Evolutionary conservation across 345 rosid genomes (phyloP).

Genomic region (Corymbia maculata): DNA sequence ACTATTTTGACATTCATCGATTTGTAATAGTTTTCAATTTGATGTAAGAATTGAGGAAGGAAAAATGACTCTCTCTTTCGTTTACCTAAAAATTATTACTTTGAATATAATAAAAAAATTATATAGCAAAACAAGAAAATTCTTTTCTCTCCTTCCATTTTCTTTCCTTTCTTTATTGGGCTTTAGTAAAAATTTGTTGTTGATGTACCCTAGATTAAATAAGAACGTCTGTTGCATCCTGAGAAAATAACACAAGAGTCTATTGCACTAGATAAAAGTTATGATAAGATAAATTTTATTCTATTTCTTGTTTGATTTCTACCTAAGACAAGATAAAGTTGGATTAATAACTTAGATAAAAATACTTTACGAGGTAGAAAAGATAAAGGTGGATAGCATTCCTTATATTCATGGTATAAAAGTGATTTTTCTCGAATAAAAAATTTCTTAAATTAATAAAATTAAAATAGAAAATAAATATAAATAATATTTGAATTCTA

Average conservation of each 20-base stretch:
- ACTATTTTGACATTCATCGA: neutral
- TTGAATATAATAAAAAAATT: neutral
- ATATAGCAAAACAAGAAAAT: neutral
- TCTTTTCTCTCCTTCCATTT: neutral
- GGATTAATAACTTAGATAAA: neutral
- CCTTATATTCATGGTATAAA: neutral
- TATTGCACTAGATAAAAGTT: neutral
- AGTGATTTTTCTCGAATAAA: neutral
- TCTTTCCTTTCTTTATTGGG: neutral
- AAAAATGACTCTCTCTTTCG: neutral
- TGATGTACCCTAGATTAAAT: neutral
- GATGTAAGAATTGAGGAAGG: neutral
- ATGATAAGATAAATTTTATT: neutral
- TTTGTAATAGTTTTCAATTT: neutral
- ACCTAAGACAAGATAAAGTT: rapidly evolving
- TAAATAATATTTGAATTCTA: neutral
- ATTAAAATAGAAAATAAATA: neutral
- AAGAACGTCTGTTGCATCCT: neutral
- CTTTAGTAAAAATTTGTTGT: neutral
- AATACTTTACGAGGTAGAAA: neutral
- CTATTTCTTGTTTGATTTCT: neutral
- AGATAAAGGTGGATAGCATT: neutral
- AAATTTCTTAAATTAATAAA: neutral
- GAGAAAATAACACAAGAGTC: rapidly evolving
- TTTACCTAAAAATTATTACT: neutral